Evolutionary conservation across 2,329 filamentous ascomycete species (phyloP), one percentile per base, ranked within the genome.

Genomic region (Mariannaea elegans): DNA sequence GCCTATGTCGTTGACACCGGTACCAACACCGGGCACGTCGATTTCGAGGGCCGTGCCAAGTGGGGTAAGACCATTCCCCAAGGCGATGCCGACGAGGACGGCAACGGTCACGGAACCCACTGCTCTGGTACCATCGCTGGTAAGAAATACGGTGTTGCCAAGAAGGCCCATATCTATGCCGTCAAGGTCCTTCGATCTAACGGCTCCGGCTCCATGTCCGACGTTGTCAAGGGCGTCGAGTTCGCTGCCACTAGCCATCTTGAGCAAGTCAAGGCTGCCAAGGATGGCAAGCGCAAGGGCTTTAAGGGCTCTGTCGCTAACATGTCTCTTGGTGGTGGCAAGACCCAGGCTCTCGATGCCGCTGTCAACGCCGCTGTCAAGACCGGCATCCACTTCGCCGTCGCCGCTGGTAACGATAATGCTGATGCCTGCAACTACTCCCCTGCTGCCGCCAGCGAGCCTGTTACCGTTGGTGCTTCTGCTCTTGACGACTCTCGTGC

Each of bases 271-370:
- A 86, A 90, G 78, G 82, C 82, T 63, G 92, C 92, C 73, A 96
- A 97, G 90, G 84, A 86, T 56, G 93, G 93, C 73, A 93, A 96
- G 84, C 89, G 88, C 80, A 91, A 98, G 90, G 91, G 91, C 77
- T 98, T 97, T 90, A 98, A 98, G 90, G 95, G 95, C 76, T 97
- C 93, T 67, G 91, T 94, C 75, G 95, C 96, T 83, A 99, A 99
- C 89, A 99, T 99, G 95, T 96, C 92, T 75, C 90, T 99, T 59
- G 95, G 95, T 75, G 95, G 95, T 82, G 95, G 95, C 84, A 98
- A 97, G 86, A 97, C 94, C 63, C 86, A 88, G 68, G 90, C 93
- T 73, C 89, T 99, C 56, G 95, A 99, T 76, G 86, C 90, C 68
- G 93, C 93, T 69, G 94, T 98, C 69, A 95, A 98, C 78, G 94